Evolutionary conservation across 495 filamentous ascomycete genomes (phyloP), one percentile per base, ranked within the genome.

Genomic region (Lepraria neglecta): DNA sequence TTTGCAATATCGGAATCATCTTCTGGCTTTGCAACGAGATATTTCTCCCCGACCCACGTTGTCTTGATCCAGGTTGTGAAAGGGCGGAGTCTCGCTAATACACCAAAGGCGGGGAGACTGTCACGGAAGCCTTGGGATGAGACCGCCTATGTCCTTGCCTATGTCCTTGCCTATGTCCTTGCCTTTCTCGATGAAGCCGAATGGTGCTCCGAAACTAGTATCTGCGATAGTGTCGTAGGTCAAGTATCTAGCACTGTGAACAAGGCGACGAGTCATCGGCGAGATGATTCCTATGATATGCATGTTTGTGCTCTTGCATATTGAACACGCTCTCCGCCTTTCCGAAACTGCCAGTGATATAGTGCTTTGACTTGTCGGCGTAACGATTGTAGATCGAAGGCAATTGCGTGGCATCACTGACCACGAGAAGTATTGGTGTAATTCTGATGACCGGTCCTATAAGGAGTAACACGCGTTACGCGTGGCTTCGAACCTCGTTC

Each of bases 41-140:
- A 50, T 27, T 50, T 50, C 10, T 3, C 15, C 17, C 46, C 46
- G 28, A 50, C 6, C 46, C 46, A 50, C 3, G 46, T 50, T 17
- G 19, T 50, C 28, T 50, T 50, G 21, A 48, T 27, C 46, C 46
- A 48, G 21, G 9, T 5, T 48, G 46, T 48, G 46, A 48, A 48
- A 48, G 46, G 46, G 21, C 27, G 6, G 11, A 48, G 46, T 24
- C 19, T 0, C 21, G 0, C 21, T 24, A 48, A 0, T 27, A 48
- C 4, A 12, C 46, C 46, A 6, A 48, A 27, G 27, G 27, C 10
- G 21, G 21, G 21, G 5, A 48, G 46, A 5, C 21, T 5, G 21
- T 48, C 46, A 48, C 17, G 46, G 46, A 48, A 48, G 27, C 21
- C 21, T 48, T 48, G n/a, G 19, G 9, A 48, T 48, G 3, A 48